Base-by-base conservation (phyloP, 306 rosid species). In the Urtica urens region DNA sequence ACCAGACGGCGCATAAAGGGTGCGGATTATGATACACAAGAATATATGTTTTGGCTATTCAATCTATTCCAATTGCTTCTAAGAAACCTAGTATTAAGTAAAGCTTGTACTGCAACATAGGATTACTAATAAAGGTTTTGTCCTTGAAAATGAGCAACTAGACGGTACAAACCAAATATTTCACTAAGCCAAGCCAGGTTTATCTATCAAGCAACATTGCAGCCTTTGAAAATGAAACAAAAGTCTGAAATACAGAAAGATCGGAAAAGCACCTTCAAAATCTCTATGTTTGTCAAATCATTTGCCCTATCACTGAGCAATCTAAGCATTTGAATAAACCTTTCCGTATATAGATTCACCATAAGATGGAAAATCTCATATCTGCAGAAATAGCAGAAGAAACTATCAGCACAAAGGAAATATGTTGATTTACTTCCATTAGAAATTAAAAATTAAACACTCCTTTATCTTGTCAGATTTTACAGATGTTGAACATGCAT, bases 301-400 rank as follows among this genome's bases (percentile, higher is more conserved):
- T 71, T 81, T 10, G 95, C 87, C 60, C 94, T 79, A 72, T 90
- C 99, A 37, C 99, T 84, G 25, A 90, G 85, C 62, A 85, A 62
- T 76, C 95, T 77, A 50, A 90, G 99, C 93, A 90, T 81, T 80
- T 85, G 99, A 75, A 74, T 86, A 57, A 90, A 90, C 67, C 99
- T 75, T 75, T 90, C 99, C 1, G 95, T 84, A 62, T 90, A 90
- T 60, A 90, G 78, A 59, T 84, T 90, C 68, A 90, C 95, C 95
- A 84, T 75, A 53, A 90, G 75, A 64, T 90, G 99, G 72, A 90
- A 90, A 72, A 90, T 85, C 69, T 81, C 99, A 57, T 85, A 90
- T 84, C 99, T 90, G 86, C 70, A 66, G 45, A 61, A 50, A 53
- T 69, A 25, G 59, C 46, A 51, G n/a, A 9, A 16, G 6, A 9